Conservation (phyloP, 2,329 filamentous ascomycete genomes). For the Karstenula rhodostoma region DNA sequence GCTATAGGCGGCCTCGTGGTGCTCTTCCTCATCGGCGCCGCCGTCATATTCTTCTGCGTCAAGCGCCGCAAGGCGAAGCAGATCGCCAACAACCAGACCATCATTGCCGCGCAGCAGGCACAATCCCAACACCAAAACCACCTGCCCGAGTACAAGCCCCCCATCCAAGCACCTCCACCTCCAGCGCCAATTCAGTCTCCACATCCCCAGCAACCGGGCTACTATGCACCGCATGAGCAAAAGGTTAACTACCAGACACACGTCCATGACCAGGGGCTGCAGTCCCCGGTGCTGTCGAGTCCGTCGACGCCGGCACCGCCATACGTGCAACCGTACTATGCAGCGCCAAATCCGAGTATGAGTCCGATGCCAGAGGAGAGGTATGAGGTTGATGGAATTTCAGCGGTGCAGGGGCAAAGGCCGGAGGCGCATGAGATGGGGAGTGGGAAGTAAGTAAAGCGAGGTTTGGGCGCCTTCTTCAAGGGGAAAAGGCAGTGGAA, state of each 20-base stretch:
- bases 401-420: constrained; percentile 11
- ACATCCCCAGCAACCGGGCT: constrained; percentile 16
- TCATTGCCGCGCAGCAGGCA: constrained; percentile 25
- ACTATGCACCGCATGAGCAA: constrained; percentile 23
- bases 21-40: constrained; percentile 25
- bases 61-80: constrained; percentile 31
- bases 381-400: constrained; percentile 24
- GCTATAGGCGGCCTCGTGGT: constrained; percentile 29
- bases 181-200: constrained; percentile 12
- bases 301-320: constrained; percentile 34
- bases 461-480: no score
- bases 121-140: constrained; percentile 1
- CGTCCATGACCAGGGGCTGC: constrained; percentile 24
- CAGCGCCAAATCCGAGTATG: constrained; percentile 14
- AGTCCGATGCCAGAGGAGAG: constrained; percentile 7
- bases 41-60: constrained; percentile 30
- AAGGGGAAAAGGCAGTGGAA: no score
- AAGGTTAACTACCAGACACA: constrained; percentile 28
- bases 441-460: constrained; percentile 17
- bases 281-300: constrained; percentile 27
- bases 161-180: constrained; percentile 11
- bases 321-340: constrained; percentile 31
- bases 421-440: constrained; percentile 23
- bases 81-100: constrained; percentile 25
- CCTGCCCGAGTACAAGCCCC: constrained; percentile 26